Conservation (phyloP, 345 rosid species). For the Eucalyptus pauciflora region DNA sequence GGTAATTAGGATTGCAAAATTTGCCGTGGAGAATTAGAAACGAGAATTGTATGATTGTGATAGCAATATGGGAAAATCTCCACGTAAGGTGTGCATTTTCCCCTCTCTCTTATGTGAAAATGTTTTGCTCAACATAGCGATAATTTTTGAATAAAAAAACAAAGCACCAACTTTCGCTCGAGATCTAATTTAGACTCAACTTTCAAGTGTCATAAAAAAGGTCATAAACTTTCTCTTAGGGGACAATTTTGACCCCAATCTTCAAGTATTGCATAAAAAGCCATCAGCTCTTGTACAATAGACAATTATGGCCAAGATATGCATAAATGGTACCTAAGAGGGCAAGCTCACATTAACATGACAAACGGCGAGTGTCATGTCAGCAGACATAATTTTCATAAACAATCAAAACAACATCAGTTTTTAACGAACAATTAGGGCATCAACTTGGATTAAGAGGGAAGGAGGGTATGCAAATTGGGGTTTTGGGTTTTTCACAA, state of each 20-base stretch:
- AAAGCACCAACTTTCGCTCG: background rate
- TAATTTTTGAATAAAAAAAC: background rate
- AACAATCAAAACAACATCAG: rapidly evolving
- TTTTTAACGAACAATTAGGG: background rate
- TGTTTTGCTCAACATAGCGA: background rate
- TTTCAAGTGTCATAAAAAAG: background rate
- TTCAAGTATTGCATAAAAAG: background rate
- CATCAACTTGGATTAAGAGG: background rate
- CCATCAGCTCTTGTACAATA: background rate
- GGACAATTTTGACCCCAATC: background rate
- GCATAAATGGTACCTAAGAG: background rate
- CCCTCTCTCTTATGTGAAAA: background rate
- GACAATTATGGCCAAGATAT: background rate
- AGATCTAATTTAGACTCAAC: background rate
- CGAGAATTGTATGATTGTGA: background rate
- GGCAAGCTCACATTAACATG: background rate
- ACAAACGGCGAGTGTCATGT: background rate
- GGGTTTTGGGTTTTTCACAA: background rate
- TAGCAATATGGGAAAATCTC: background rate
- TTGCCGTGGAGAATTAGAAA: background rate
- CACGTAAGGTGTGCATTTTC: background rate
- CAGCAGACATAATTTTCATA: rapidly evolving
- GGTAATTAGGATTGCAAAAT: background rate
- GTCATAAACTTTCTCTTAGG: background rate
- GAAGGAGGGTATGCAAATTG: background rate